phyloP scores from a whole-genome alignment of 169 alveolate species.

The Eimeria maxima region DNA sequence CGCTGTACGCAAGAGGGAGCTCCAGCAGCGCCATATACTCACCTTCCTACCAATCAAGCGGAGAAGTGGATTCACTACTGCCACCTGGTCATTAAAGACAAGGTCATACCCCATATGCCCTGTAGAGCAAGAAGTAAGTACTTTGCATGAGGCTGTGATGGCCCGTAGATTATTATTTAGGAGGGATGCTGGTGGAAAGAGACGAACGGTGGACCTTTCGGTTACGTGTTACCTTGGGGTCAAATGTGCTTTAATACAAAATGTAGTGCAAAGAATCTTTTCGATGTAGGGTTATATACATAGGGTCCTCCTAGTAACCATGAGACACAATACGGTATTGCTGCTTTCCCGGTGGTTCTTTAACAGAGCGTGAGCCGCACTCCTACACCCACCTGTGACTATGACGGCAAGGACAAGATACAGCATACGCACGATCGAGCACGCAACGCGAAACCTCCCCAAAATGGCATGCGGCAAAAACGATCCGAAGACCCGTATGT shows the following conservation, averaged over 20 bases:
- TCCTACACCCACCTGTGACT: conserved; percentile 73
- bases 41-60: conserved; percentile 74
- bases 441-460: conserved; percentile 89
- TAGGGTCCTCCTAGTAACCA: too few relatives aligned
- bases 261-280: too few relatives aligned
- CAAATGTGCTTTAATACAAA: too few relatives aligned
- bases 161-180: too few relatives aligned
- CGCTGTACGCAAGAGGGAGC: not conserved
- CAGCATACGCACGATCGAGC: conserved; percentile 94
- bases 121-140: conserved; percentile 81
- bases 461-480: conserved; percentile 89
- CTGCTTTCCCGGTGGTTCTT: not conserved
- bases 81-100: conserved; percentile 92
- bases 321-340: too few relatives aligned
- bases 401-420: conserved; percentile 84
- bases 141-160: not conserved
- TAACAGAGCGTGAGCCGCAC: not conserved
- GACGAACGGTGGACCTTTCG: too few relatives aligned
- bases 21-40: not conserved
- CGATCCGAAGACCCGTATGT: conserved; percentile 92
- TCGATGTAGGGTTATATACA: too few relatives aligned
- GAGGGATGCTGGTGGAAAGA: too few relatives aligned
- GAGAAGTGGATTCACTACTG: conserved; percentile 85
- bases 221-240: too few relatives aligned
- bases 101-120: conserved; percentile 92